phyloP scores from a whole-genome alignment of 306 rosid genomes.

The Quercus glauca region DNA sequence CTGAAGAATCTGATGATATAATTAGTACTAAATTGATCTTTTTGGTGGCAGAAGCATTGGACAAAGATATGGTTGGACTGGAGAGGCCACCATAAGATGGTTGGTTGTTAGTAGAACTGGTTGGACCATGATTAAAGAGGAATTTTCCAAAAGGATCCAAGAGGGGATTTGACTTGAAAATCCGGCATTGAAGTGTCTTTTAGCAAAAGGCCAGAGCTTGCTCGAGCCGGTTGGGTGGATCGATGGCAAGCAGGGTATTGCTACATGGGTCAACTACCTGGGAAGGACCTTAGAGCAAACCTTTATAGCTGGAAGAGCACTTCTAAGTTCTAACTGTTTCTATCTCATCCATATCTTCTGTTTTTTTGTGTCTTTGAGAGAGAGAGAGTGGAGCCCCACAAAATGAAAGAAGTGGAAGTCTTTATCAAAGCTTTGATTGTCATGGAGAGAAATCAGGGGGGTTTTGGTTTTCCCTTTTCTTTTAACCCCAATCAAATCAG shows the following conservation, averaged over 20 bases:
- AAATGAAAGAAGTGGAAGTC: slow-evolving; percentile 45
- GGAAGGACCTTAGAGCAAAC: background rate
- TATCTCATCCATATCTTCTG: slow-evolving; percentile 28
- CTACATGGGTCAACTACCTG: slow-evolving; percentile 20
- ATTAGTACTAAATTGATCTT: background rate
- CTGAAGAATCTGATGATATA: background rate
- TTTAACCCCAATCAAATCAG: slow-evolving; percentile 36
- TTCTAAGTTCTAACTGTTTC: slow-evolving; percentile 35
- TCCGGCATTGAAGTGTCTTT: slow-evolving; percentile 22
- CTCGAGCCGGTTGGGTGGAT: background rate
- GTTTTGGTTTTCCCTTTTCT: background rate
- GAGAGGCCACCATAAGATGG: slow-evolving; percentile 33
- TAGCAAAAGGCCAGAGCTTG: background rate
- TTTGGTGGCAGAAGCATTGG: slow-evolving; percentile 28
- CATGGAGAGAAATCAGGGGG: slow-evolving; percentile 17
- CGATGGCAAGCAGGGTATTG: slow-evolving; percentile 12
- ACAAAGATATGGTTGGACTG: slow-evolving; percentile 37
- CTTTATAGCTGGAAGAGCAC: slow-evolving; percentile 65
- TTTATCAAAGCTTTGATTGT: slow-evolving; percentile 39
- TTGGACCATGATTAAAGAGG: slow-evolving; percentile 33
- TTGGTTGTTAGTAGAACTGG: slow-evolving; percentile 44
- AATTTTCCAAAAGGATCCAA: slow-evolving; percentile 34
- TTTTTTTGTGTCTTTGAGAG: slow-evolving; percentile 14
- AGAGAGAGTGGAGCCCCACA: slow-evolving; percentile 43
- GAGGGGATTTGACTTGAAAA: slow-evolving; percentile 34